Base-by-base conservation (phyloP, 345 rosid genomes). In the Eucalyptus pauciflora region DNA sequence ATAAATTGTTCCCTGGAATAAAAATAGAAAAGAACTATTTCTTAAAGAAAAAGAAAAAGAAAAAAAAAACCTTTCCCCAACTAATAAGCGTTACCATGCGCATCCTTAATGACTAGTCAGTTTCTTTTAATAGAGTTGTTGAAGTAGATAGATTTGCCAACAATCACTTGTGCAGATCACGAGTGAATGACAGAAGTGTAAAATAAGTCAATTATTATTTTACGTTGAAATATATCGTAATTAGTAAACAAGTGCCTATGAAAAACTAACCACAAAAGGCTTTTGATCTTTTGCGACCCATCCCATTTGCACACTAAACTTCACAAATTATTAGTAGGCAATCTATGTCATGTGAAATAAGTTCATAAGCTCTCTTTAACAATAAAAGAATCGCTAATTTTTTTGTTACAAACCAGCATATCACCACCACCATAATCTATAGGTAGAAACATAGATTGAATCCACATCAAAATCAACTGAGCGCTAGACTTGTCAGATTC, bases 211-310 rank as follows among this genome's bases (percentile, higher is more conserved):
- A 3, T n/a, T n/a, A 31, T 52, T 52, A 33, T 64, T 64, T 29
- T n/a, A 64, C 2, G 0, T 64, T 7, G 18, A 62, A 62, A 13
- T 64, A 1, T n/a, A 7, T n/a, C 18, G 0, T 64, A 64, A n/a
- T n/a, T n/a, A 64, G 18, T n/a, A 64, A 7, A 64, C 3, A 7
- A 1, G 0, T 1, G 3, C 1, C 0, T 2, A 15, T n/a, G 9
- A 64, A 1, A 64, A n/a, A n/a, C 71, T 4, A 7, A 8, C 18
- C 20, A n/a, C 37, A 64, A 29, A 64, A n/a, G 16, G 76, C 17
- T 14, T 64, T 13, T 62, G n/a, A 29, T 62, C 1, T 15, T 64
- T n/a, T 14, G 37, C 5, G 3, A 64, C 1, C 76, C 76, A 64
- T 64, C 37, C 37, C 76, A 64, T 7, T 64, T 64, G 37, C 33